Evolutionary conservation across 1,284 basidiomycete genomes (phyloP).

Genomic region (Ustilago lituana): DNA sequence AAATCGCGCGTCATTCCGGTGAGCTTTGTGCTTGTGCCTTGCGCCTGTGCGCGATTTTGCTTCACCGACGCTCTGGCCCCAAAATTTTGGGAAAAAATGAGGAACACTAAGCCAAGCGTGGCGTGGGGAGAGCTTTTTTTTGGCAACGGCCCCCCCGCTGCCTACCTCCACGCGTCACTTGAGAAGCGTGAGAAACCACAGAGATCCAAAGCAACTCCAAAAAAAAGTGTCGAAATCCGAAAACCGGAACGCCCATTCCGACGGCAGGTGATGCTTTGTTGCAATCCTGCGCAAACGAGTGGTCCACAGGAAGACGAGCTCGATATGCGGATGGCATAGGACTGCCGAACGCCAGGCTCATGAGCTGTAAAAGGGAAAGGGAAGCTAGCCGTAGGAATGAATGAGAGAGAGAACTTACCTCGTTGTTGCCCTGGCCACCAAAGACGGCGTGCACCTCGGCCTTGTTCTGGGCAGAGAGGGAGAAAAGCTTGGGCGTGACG

Average conservation of each 20-base stretch:
- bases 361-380: neutral
- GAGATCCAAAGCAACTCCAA: conserved; percentile 3
- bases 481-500: conserved; percentile 76
- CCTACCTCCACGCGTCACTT: conserved; percentile 20
- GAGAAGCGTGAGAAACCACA: neutral
- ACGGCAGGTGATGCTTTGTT: no score
- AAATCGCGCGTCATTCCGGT: conserved; percentile 21
- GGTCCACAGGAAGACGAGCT: no score
- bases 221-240: conserved; percentile 7
- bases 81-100: conserved; percentile 29
- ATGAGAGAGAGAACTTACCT: conserved; percentile 70
- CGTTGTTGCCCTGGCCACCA: conserved; percentile 98
- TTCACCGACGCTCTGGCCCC: conserved; percentile 10
- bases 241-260: conserved; percentile 1
- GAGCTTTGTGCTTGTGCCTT: neutral
- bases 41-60: neutral
- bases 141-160: neutral
- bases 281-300: no score
- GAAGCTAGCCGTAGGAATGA: neutral
- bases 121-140: neutral
- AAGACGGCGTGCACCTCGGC: conserved; percentile 92
- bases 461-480: conserved; percentile 76
- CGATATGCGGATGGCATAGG: neutral
- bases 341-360: no score
- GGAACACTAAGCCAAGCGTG: neutral